Evolutionary conservation across 2,329 filamentous ascomycete genomes (phyloP), one percentile per base, ranked within the genome.

Genomic region (Microdochium trichocladiopsis): DNA sequence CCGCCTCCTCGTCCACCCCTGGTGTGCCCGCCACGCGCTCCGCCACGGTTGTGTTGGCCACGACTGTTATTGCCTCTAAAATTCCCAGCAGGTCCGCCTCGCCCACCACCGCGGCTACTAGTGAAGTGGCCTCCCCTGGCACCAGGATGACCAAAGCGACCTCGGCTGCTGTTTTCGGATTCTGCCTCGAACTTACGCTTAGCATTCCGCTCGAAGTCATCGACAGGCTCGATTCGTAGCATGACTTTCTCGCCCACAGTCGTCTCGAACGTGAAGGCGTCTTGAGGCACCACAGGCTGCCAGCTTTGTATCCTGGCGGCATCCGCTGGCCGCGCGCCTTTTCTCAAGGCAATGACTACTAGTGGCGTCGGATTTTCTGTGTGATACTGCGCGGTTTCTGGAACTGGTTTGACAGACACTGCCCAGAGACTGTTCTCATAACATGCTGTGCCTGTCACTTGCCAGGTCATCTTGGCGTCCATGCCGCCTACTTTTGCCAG

Each of bases 361-460:
- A 90, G 79, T 0, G 92, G 91, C 0, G 79, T 80, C 1, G 81
- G 78, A 61, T 91, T 92, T 58, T 95, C 90, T 1, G 90, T 92
- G 70, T 94, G 87, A 59, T 84, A 85, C 47, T 77, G 78, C 37
- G 85, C 81, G 1, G 78, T 80, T 16, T 82, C 72, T 0, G 86
- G 83, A 0, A 92, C 77, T 1, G 94, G 90, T 28, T 82, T 78
- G 11, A 96, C 82, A 45, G 84, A 80, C 16, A 87, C 90, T 4
- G 93, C 94, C 92, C 93, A 99, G 37, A 97, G 79, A 60, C 81
- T 87, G 66, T 91, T 86, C 55, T 96, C 87, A 58, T 82, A 84
- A 58, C 80, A 83, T 1, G 84, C 90, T 5, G 86, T 83, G 36
- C 86, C 90, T 0, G 84, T 88, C 4, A 96, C 86, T 66, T 89